Conservation (phyloP, 148 eudicot genomes). For the Fallopia convolvulus region DNA sequence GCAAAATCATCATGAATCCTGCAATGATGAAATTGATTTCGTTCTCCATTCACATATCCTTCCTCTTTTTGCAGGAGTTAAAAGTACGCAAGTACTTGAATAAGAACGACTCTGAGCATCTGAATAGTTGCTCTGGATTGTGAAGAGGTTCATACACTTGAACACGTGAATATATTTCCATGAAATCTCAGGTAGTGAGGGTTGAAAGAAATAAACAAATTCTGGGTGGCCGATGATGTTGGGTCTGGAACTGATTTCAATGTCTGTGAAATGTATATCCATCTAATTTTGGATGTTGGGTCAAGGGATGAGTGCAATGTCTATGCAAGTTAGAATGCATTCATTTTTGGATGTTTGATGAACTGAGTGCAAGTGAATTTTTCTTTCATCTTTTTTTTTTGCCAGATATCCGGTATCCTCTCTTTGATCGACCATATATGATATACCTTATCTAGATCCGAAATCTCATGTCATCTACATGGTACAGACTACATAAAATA, state of each 20-base stretch:
- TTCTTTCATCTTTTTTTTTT: neutral
- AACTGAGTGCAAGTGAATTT: neutral
- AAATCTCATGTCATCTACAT: too few relatives aligned
- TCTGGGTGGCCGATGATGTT: neutral
- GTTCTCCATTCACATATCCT: neutral
- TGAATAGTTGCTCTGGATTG: conserved; percentile 3
- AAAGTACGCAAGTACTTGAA: neutral
- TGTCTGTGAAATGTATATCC: conserved; percentile 4
- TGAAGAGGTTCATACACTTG: neutral
- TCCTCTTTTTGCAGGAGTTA: neutral
- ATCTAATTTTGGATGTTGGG: neutral
- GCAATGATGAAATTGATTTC: neutral
- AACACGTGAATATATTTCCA: neutral
- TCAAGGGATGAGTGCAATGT: neutral
- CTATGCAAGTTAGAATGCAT: neutral
- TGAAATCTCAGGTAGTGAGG: neutral
- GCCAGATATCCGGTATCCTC: neutral
- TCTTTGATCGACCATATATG: neutral
- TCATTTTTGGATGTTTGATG: neutral
- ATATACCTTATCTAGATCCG: too few relatives aligned
- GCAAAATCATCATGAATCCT: neutral
- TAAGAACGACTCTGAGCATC: neutral
- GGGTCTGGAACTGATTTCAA: conserved; percentile 5
- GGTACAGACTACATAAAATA: too few relatives aligned
- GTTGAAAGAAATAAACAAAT: neutral